A percentile compares a stretch with the other conserved stretches of the same genome.
Conservation (phyloP, 2,329 filamentous ascomycete species). For the Fusarium multiceps region DNA sequence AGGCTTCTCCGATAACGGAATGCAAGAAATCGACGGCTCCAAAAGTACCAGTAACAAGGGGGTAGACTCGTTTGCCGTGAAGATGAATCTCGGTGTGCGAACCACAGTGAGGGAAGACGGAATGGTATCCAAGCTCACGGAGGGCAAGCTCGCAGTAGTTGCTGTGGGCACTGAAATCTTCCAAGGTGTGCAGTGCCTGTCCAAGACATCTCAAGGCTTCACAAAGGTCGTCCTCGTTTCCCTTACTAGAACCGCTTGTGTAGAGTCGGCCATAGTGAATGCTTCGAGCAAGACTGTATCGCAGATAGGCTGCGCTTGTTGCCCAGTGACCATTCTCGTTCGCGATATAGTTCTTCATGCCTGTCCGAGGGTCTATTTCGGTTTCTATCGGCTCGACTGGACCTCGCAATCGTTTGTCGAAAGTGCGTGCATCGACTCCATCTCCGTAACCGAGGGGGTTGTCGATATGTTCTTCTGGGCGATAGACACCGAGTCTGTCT, state of each 20-base stretch:
- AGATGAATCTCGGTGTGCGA: constrained; percentile 70
- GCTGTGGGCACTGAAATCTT: constrained; percentile 84
- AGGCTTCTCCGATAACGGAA: constrained; percentile 80
- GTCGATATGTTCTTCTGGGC: constrained; percentile 79
- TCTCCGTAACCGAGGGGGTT: constrained; percentile 90
- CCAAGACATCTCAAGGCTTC: constrained; percentile 82
- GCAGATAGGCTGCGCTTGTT: constrained; percentile 87
- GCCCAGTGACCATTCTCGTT: constrained; percentile 90
- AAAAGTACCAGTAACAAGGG: constrained; percentile 78
- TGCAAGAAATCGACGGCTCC: constrained; percentile 87
- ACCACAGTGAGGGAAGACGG: constrained; percentile 84
- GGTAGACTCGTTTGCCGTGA: constrained; percentile 74
- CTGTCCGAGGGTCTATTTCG: constrained; percentile 78
- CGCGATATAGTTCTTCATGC: constrained; percentile 99
- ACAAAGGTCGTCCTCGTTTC: constrained; percentile 80
- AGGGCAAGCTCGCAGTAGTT: constrained; percentile 85
- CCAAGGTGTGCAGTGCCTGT: constrained; percentile 80
- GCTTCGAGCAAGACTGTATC: constrained; percentile 77
- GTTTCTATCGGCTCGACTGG: constrained; percentile 79
- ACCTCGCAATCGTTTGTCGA: constrained; percentile 82
- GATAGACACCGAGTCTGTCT: constrained; percentile 82
- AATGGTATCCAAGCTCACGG: constrained; percentile 81
- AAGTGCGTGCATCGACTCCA: constrained; percentile 83
- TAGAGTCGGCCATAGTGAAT: constrained; percentile 84
- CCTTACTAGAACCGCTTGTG: constrained; percentile 70